Percentiles rank a stretch among this genome's conserved stretches.
Evolutionary conservation across 2,329 filamentous ascomycete genomes (phyloP).

Genomic region (Fusarium palustre): DNA sequence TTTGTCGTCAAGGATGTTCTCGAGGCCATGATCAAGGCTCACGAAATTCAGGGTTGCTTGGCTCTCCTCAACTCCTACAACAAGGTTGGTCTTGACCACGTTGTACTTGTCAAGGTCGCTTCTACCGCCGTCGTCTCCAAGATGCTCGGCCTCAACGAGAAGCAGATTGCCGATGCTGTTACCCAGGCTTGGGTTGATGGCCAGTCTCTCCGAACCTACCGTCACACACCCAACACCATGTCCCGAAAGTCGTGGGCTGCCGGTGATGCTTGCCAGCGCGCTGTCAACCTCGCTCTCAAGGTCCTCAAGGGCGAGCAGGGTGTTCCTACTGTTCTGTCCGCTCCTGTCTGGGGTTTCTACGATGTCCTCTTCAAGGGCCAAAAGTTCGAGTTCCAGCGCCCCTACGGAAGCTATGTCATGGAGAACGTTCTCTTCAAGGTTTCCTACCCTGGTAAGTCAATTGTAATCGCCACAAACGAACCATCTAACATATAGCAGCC

Average conservation of each 20-base stretch:
- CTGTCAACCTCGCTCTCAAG: conserved; percentile 91
- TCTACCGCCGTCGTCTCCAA: conserved; percentile 94
- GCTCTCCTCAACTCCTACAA: conserved; percentile 99
- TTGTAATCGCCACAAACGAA: conserved; percentile 3
- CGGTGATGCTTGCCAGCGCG: conserved; percentile 95
- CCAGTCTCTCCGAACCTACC: conserved; percentile 94
- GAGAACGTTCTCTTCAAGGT: conserved; percentile 99
- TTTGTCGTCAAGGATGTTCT: conserved; percentile 91
- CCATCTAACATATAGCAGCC: conserved; percentile 57
- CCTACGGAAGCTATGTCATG: conserved; percentile 99
- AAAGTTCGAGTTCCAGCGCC: conserved; percentile 94
- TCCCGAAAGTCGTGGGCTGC: conserved; percentile 99
- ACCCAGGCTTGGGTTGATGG: conserved; percentile 98
- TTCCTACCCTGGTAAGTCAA: conserved; percentile 84
- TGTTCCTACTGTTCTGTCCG: conserved; percentile 90
- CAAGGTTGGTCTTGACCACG: conserved; percentile 97
- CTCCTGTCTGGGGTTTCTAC: conserved; percentile 97
- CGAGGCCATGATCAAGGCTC: conserved; percentile 98
- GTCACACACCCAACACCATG: conserved; percentile 99
- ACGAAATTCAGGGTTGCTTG: conserved; percentile 98
- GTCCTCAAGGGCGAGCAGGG: conserved; percentile 92
- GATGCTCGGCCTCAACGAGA: conserved; percentile 89
- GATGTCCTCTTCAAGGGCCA: conserved; percentile 97
- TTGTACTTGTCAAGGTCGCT: conserved; percentile 97
- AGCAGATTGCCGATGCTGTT: conserved; percentile 93